phyloP scores from a whole-genome alignment of 768 basidiomycete genomes.

The Tulasnella sp. region DNA sequence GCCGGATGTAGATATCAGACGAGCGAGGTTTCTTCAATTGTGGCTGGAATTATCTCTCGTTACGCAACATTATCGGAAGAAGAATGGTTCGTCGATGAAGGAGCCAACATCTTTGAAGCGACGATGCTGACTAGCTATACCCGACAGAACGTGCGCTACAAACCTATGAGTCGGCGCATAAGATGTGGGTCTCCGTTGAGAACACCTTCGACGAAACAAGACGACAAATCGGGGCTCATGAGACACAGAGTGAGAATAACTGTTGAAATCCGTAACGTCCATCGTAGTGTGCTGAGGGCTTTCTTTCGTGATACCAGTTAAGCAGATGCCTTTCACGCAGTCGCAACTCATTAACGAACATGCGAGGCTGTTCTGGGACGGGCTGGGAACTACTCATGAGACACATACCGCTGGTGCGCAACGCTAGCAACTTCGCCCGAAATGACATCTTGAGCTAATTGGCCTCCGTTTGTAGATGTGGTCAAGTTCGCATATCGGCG shows the following conservation, averaged over 20 bases:
- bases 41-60: slow-evolving; percentile 59
- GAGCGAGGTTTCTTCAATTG: slow-evolving; percentile 57
- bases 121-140: slow-evolving; percentile 29
- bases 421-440: no score
- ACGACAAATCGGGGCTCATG: slow-evolving; percentile 63
- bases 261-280: no score
- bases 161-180: slow-evolving; percentile 32
- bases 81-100: background rate
- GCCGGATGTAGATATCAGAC: background rate
- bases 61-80: slow-evolving; percentile 41
- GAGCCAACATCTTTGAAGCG: background rate
- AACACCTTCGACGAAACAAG: slow-evolving; percentile 65
- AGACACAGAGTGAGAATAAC: slow-evolving; percentile 57
- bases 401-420: slow-evolving; percentile 55
- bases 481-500: slow-evolving; percentile 72
- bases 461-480: slow-evolving; percentile 42
- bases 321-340: background rate
- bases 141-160: slow-evolving; percentile 30
- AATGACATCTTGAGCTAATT: slow-evolving; percentile 19
- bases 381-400: slow-evolving; percentile 55
- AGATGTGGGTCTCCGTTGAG: slow-evolving; percentile 46
- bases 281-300: background rate
- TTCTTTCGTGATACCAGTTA: background rate
- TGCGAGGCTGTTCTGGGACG: background rate
- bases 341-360: background rate